Conservation (phyloP, 306 rosid genomes). For the Malus fusca region DNA sequence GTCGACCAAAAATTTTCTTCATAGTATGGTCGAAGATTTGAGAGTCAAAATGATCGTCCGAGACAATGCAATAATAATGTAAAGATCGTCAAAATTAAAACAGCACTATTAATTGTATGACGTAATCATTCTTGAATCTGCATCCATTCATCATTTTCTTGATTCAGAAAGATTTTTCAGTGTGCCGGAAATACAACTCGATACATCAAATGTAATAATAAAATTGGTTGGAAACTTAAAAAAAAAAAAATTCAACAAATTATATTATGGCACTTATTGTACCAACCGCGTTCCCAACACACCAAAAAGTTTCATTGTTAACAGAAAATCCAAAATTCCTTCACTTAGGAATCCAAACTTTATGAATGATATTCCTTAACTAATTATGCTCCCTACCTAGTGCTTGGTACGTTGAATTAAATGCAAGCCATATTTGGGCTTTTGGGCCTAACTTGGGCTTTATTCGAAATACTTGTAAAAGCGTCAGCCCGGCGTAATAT, state of each 20-base stretch:
- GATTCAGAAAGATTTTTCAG: no score
- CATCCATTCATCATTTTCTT: no score
- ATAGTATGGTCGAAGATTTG: background rate
- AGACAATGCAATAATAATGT: background rate
- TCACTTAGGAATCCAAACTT: background rate
- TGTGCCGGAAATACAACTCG: no score
- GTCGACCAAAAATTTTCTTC: background rate
- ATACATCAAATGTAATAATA: no score
- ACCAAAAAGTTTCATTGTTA: background rate
- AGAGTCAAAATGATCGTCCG: background rate
- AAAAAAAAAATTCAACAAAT: no score
- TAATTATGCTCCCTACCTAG: background rate
- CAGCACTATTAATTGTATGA: background rate
- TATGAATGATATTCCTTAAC: background rate
- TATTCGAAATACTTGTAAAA: background rate
- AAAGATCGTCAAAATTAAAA: background rate
- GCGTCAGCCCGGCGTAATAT: background rate
- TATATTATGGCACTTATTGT: no score
- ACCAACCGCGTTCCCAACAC: accelerated
- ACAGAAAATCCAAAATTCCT: background rate
- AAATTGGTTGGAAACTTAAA: no score
- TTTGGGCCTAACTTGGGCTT: background rate
- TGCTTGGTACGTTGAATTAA: background rate
- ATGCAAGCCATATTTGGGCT: background rate
- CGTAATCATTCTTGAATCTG: background rate